Conservation (phyloP, 257 asterid species). For the Plantago elongata region DNA sequence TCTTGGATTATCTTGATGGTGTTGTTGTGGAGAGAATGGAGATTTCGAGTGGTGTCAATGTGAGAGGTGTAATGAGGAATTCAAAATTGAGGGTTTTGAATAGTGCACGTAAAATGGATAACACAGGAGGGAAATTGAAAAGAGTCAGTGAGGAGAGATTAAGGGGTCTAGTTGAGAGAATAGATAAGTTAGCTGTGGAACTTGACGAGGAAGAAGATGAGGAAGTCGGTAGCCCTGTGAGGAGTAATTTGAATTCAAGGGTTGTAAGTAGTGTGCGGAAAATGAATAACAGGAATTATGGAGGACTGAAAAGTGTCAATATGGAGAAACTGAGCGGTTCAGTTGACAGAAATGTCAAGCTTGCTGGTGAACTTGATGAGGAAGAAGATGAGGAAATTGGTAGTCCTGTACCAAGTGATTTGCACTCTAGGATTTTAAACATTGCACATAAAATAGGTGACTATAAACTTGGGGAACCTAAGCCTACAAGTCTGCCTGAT, state of each 20-base stretch:
- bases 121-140: constrained; percentile 17
- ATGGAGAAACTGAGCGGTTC: constrained; percentile 33
- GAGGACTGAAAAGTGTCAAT: constrained; percentile 23
- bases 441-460: too few relatives aligned
- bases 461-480: too few relatives aligned
- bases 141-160: constrained; percentile 27
- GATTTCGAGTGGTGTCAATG: constrained; percentile 32
- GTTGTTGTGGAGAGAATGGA: constrained; percentile 26
- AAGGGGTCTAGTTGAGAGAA: constrained; percentile 41
- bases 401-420: constrained; percentile 27
- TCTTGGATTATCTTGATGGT: constrained; percentile 53
- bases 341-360: constrained; percentile 38
- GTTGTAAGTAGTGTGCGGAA: constrained; percentile 19
- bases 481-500: too few relatives aligned
- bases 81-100: constrained; percentile 29
- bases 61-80: constrained; percentile 25
- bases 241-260: constrained; percentile 31
- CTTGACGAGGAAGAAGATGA: constrained; percentile 42
- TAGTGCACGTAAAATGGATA: constrained; percentile 19
- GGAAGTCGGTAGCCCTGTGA: constrained; percentile 24
- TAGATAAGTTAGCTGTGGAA: constrained; percentile 41
- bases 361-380: constrained; percentile 43
- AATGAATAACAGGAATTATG: constrained; percentile 17
- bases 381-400: constrained; percentile 33
- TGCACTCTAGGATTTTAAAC: neutral